These are phyloP conservation scores for Nemania bipapillata DNA, from an alignment of 2,329 filamentous ascomycete species.

Conservation along the genomic window DNA sequence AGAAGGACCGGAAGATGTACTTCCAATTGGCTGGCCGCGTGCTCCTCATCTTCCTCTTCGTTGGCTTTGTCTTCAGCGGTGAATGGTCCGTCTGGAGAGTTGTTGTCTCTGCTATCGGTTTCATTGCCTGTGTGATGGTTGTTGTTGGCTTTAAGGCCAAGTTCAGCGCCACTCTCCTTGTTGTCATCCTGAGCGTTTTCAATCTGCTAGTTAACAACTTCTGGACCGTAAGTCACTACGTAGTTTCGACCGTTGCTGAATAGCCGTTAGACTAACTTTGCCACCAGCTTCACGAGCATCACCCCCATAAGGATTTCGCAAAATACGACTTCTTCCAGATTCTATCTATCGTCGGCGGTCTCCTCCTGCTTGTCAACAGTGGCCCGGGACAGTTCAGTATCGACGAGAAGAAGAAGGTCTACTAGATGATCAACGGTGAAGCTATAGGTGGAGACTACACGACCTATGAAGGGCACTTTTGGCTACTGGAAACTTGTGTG, in stretches of 20 bases:
- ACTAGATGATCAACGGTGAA: constrained; percentile 64
- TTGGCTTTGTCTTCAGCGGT: constrained; percentile 95
- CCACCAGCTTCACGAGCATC: constrained; percentile 87
- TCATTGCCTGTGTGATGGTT: constrained; percentile 96
- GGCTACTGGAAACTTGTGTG: constrained; percentile 23
- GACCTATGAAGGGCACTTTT: constrained; percentile 30
- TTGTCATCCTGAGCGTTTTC: constrained; percentile 94
- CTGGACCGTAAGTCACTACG: constrained; percentile 84
- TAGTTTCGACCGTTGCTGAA: not conserved
- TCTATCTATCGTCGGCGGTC: constrained; percentile 95
- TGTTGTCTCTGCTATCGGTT: constrained; percentile 82
- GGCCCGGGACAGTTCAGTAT: constrained; percentile 97
- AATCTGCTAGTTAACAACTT: constrained; percentile 99
- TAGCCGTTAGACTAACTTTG: constrained; percentile 45
- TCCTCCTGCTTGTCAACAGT: constrained; percentile 97
- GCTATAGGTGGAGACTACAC: constrained; percentile 13
- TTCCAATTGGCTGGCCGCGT: constrained; percentile 97
- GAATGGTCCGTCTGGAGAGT: constrained; percentile 92
- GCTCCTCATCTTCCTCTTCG: constrained; percentile 94
- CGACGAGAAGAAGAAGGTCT: constrained; percentile 99
- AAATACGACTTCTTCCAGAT: constrained; percentile 99
- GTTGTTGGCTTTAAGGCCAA: constrained; percentile 99
- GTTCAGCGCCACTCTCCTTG: constrained; percentile 94
- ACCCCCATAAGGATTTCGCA: constrained; percentile 99
- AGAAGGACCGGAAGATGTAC: constrained; percentile 99